Evolutionary conservation across 2,329 filamentous ascomycete species (phyloP).

Genomic region (Trichoderma hamatum): DNA sequence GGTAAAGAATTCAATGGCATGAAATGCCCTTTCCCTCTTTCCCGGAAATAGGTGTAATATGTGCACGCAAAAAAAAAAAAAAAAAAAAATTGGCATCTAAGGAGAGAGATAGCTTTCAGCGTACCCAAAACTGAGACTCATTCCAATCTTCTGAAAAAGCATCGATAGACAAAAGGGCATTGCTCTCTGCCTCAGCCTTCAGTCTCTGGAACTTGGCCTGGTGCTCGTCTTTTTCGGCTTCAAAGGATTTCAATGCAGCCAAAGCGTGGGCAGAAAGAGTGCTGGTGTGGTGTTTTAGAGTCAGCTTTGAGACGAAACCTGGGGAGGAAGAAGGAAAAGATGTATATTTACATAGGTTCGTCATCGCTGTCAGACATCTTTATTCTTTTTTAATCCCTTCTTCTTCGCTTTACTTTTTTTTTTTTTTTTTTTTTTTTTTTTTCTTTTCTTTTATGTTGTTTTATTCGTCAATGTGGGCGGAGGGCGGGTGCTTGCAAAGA

Average conservation of each 20-base stretch:
- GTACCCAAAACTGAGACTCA: slow-evolving; percentile 80
- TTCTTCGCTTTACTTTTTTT: neutral
- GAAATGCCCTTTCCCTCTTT: neutral
- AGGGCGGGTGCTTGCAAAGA: neutral
- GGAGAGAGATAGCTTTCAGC: slow-evolving; percentile 30
- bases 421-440: neutral
- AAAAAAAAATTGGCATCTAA: no score
- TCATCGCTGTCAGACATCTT: slow-evolving; percentile 22
- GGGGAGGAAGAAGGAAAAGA: neutral
- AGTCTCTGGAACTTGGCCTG: slow-evolving; percentile 70
- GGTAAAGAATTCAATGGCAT: no score
- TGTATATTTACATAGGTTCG: slow-evolving; percentile 16
- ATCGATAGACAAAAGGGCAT: slow-evolving; percentile 61
- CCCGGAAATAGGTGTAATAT: neutral
- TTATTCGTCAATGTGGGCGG: neutral
- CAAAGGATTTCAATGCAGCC: slow-evolving; percentile 72
- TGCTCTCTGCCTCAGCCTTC: slow-evolving; percentile 62
- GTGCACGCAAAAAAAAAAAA: neutral
- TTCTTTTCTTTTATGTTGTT: neutral
- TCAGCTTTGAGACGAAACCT: neutral
- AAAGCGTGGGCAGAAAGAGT: slow-evolving; percentile 68
- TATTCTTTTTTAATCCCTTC: neutral
- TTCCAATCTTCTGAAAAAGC: slow-evolving; percentile 82
- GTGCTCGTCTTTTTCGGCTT: slow-evolving; percentile 69
- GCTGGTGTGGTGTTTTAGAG: slow-evolving; percentile 28